Conservation (phyloP, 2,329 filamentous ascomycete genomes). For the Microcyclospora tardicrescens region DNA sequence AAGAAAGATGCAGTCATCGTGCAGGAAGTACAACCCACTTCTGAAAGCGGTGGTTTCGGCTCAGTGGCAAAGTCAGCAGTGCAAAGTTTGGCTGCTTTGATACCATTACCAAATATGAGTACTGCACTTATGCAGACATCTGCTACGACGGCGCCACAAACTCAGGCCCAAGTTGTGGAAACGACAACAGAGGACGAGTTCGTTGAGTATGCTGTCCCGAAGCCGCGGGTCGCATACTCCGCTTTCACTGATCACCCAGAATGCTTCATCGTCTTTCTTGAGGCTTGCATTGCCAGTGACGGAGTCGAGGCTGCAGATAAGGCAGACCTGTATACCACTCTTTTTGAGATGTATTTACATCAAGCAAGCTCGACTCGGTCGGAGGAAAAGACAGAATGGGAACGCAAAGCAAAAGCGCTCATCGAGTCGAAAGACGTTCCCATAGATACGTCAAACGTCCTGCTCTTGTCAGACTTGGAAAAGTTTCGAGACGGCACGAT, state of each 20-base stretch:
- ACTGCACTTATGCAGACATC: conserved; percentile 13
- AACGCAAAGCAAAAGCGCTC: conserved; percentile 75
- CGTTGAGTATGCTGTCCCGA: conserved; percentile 61
- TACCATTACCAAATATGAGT: conserved; percentile 66
- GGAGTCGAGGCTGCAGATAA: conserved; percentile 61
- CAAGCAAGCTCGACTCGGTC: conserved; percentile 67
- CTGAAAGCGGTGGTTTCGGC: conserved; percentile 22
- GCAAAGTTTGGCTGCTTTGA: conserved; percentile 70
- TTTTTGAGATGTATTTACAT: conserved; percentile 97
- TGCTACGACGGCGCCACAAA: conserved; percentile 40
- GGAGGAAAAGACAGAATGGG: conserved; percentile 64
- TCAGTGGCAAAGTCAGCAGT: conserved; percentile 57
- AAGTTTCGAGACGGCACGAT: conserved; percentile 83
- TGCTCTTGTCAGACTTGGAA: conserved; percentile 82
- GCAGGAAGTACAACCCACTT: conserved; percentile 28
- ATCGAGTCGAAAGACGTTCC: conserved; percentile 70
- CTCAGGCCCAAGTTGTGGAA: conserved; percentile 41
- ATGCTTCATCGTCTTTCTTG: conserved; percentile 83
- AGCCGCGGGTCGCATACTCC: conserved; percentile 81
- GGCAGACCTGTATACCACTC: conserved; percentile 78
- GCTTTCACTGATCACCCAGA: conserved; percentile 90
- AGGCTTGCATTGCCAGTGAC: conserved; percentile 66
- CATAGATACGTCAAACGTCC: conserved; percentile 88
- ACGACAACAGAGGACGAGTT: conserved; percentile 39
- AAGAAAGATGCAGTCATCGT: conserved; percentile 49